Base-by-base conservation (phyloP, 176 grass and related monocot species). In the Luzula sylvatica region DNA sequence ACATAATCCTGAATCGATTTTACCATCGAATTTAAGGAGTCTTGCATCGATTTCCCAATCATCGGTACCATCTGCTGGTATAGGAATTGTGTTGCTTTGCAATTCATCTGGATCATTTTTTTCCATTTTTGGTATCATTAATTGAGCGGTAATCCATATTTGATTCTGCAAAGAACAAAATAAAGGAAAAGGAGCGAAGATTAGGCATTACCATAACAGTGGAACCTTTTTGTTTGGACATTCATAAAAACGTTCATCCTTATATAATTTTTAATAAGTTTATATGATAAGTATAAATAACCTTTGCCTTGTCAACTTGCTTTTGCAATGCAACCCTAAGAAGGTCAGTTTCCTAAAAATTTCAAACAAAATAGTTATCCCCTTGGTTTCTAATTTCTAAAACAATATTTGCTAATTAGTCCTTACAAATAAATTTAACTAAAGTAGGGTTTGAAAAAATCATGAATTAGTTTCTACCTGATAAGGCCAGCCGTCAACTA, bases 31-130 rank as follows among this genome's bases (percentile, higher is more conserved):
- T 9, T 70, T 79, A 4, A 96, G 81, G 14, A 82, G 74, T 16
- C 56, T 65, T 40, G 82, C 56, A 66, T 96, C 71, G 70, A 96
- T 82, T 72, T 86, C 81, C 90, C 90, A 96, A 60, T 89, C 81
- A 51, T 88, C 64, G 29, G 30, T 67, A 32, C 71, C 85, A 49
- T 96, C 81, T 11, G 74, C 78, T 58, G 90, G 85, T 76, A 96
- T 86, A 32, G 29, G 29, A 32, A 32, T 32, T 32, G 29, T 8
- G 8, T 32, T 8, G 8, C 29, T 32, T 32, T 8, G 29, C 29
- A 32, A 32, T 32, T 32, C 29, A 4, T 32, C 29, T 32, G 8
- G 29, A 32, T 32, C 29, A 3, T 4, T 32, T 8, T 32, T 32
- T 32, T 32, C 29, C 8, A 32, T 32, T 32, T 32, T 32, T 32